Evolutionary conservation across 805 yeast genomes (phyloP).

Genomic region (Danielozyma ontarioensis): DNA sequence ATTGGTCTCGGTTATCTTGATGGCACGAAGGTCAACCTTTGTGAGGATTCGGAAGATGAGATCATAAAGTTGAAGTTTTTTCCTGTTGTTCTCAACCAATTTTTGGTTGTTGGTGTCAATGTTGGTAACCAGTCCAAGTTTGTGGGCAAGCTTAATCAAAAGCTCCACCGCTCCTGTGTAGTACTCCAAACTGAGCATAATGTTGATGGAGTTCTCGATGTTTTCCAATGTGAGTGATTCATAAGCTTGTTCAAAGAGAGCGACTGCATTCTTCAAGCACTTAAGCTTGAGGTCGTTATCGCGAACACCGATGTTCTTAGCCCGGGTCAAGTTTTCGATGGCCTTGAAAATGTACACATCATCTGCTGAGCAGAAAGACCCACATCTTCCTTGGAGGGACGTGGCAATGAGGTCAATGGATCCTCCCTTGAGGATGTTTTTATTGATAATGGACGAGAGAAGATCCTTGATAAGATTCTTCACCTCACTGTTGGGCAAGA

Average conservation of each 20-base stretch:
- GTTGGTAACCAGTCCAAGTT: conserved; percentile 35
- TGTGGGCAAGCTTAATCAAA: conserved; percentile 68
- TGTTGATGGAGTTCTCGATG: conserved; percentile 72
- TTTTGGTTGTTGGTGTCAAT: conserved; percentile 4
- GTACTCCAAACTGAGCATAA: conserved; percentile 72
- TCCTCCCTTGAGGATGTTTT: conserved; percentile 85
- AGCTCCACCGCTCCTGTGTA: conserved; percentile 84
- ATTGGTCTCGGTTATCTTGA: conserved; percentile 34
- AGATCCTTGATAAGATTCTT: conserved; percentile 75
- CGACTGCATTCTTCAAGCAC: conserved; percentile 69
- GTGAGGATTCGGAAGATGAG: conserved; percentile 71
- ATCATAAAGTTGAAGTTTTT: conserved; percentile 49
- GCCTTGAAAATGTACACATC: conserved; percentile 94
- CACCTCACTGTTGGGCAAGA: conserved; percentile 62
- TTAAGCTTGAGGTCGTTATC: conserved; percentile 66
- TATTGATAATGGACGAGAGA: conserved; percentile 81
- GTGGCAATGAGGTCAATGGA: conserved; percentile 87
- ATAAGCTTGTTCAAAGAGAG: conserved; percentile 72
- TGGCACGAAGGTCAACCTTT: conserved; percentile 62
- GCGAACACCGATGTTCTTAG: conserved; percentile 65
- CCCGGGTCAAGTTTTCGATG: conserved; percentile 82
- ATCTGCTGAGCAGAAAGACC: conserved; percentile 88
- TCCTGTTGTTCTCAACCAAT: conserved; percentile 12
- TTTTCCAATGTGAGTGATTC: conserved; percentile 74
- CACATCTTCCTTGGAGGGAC: conserved; percentile 86